Percentiles rank a stretch among this genome's conserved stretches.
phyloP scores from a whole-genome alignment of 2,329 filamentous ascomycete species.

The Aspergillus viridinutans region DNA sequence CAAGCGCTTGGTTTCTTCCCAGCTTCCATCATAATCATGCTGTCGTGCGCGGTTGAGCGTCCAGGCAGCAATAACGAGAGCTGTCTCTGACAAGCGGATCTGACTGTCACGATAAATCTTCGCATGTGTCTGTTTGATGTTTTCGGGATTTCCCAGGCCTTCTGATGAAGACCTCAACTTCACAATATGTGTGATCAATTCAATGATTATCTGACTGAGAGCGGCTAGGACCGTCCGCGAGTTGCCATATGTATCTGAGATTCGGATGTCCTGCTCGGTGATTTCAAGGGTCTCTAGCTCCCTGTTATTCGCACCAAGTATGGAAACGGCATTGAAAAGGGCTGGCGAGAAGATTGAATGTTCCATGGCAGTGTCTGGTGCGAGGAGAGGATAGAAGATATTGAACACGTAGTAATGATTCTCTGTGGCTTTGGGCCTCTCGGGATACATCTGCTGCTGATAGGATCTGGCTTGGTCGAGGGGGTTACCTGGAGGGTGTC shows the following conservation, averaged over 20 bases:
- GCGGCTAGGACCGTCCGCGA: constrained; percentile 37
- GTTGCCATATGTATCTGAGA: constrained; percentile 30
- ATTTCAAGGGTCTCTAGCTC: constrained; percentile 36
- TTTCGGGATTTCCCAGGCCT: constrained; percentile 27
- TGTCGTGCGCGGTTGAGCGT: constrained; percentile 32
- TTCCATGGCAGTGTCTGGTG: constrained; percentile 32
- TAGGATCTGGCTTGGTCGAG: constrained; percentile 33
- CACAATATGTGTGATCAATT: constrained; percentile 37
- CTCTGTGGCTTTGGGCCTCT: constrained; percentile 24
- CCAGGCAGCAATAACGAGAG: constrained; percentile 38
- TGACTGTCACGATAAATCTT: constrained; percentile 42
- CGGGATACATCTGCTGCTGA: constrained; percentile 32
- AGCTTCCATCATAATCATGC: constrained; percentile 19
- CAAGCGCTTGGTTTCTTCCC: constrained; percentile 25
- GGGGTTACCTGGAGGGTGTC: constrained; percentile 36
- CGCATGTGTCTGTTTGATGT: constrained; percentile 39
- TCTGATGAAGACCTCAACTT: constrained; percentile 29
- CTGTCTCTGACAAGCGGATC: constrained; percentile 36
- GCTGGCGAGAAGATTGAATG: constrained; percentile 41
- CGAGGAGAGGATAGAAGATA: constrained; percentile 40
- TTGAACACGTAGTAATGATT: constrained; percentile 45
- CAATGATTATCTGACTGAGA: constrained; percentile 39
- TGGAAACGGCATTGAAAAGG: constrained; percentile 39
- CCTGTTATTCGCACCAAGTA: constrained; percentile 40
- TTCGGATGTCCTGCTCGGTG: constrained; percentile 26